Evolutionary conservation across 176 grass and related monocot genomes (phyloP).

Genomic region (Zoysia japonica): DNA sequence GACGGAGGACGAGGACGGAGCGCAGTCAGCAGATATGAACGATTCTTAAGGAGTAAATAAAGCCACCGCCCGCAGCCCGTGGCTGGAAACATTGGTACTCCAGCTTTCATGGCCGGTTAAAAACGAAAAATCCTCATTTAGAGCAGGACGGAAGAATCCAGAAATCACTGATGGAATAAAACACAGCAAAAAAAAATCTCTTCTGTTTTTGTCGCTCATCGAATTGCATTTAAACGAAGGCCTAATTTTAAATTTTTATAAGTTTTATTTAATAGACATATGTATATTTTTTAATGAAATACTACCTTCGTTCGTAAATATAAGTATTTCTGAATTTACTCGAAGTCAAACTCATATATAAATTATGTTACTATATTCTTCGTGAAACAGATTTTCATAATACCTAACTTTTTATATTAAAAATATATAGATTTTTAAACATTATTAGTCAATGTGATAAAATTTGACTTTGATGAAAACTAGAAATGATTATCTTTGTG

Average conservation of each 20-base stretch:
- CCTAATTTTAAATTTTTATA: neutral
- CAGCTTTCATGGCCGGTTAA: slow-evolving; percentile 41
- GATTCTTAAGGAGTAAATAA: slow-evolving; percentile 77
- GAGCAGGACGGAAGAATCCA: slow-evolving; percentile 36
- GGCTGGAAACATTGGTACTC: slow-evolving; percentile 31
- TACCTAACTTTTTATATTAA: too few relatives aligned
- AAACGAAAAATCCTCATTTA: slow-evolving; percentile 43
- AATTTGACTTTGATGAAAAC: too few relatives aligned
- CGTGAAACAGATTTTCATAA: too few relatives aligned
- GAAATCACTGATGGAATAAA: neutral
- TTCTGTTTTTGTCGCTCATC: neutral
- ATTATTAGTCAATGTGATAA: too few relatives aligned
- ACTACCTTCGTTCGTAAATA: too few relatives aligned
- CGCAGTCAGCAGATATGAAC: slow-evolving; percentile 48
- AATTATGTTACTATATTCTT: too few relatives aligned
- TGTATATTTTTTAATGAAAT: too few relatives aligned
- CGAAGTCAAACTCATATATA: too few relatives aligned
- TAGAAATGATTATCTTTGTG: too few relatives aligned
- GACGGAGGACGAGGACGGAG: slow-evolving; percentile 22
- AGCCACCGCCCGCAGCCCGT: slow-evolving; percentile 48
- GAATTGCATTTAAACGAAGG: neutral
- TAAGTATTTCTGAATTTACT: too few relatives aligned
- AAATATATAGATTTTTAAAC: too few relatives aligned
- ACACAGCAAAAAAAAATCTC: neutral
- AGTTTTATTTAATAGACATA: too few relatives aligned